Evolutionary conservation across 176 grass and related monocot species (phyloP).

Genomic region (Aegilops speltoides): DNA sequence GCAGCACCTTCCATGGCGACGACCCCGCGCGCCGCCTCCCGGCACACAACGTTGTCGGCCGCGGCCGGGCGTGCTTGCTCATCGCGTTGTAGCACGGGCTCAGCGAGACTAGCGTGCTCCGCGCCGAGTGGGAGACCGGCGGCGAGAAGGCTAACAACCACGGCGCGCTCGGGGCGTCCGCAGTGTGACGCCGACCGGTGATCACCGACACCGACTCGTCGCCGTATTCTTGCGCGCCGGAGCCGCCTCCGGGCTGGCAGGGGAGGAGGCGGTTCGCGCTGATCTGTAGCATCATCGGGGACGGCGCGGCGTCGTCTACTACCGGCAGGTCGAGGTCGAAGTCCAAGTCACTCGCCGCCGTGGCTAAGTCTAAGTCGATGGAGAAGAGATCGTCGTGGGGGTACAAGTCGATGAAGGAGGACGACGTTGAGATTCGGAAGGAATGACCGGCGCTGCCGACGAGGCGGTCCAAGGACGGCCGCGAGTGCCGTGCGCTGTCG

Average conservation of each 20-base stretch:
- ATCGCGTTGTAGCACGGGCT: constrained; percentile 1
- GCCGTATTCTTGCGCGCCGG: background rate
- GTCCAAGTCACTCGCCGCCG: constrained; percentile 28
- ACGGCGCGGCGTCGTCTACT: background rate
- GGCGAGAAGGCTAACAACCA: constrained; percentile 32
- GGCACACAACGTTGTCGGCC: background rate
- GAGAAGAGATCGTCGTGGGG: too few relatives aligned
- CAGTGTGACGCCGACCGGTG: too few relatives aligned
- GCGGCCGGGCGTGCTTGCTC: background rate
- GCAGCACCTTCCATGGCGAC: constrained; percentile 61
- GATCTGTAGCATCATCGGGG: constrained; percentile 24
- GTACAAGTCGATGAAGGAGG: too few relatives aligned
- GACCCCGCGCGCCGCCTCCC: background rate
- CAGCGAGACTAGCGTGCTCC: constrained; percentile 40
- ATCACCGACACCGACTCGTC: background rate
- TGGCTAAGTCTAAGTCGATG: background rate
- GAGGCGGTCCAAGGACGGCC: too few relatives aligned
- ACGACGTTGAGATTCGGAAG: too few relatives aligned
- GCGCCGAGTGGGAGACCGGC: constrained; percentile 50
- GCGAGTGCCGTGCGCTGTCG: too few relatives aligned
- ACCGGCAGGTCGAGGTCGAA: constrained; percentile 35
- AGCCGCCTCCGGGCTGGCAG: background rate
- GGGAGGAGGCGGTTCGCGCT: constrained; percentile 44
- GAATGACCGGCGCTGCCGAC: too few relatives aligned
- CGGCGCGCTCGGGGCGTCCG: background rate